Conservation (phyloP, 306 rosid genomes). For the Rosa persica region DNA sequence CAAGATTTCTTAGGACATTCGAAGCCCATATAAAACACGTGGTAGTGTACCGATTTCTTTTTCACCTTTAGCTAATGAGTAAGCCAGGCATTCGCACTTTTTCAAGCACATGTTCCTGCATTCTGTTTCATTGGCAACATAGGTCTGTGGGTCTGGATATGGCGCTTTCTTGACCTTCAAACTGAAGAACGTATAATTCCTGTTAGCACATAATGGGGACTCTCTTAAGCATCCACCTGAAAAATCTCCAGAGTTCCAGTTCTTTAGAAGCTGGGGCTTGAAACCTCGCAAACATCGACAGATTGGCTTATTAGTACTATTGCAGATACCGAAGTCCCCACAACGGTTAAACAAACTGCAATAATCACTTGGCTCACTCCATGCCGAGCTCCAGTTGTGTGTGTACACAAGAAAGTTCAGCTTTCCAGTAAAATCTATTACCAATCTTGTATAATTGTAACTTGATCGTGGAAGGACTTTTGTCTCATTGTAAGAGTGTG, state of each 20-base stretch:
- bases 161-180: too few species aligned
- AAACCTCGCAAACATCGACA: conserved; percentile 54
- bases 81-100: too few species aligned
- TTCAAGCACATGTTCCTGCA: too few species aligned
- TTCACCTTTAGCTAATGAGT: too few species aligned
- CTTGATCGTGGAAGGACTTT: not conserved
- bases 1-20: too few species aligned
- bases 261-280: not conserved
- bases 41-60: too few species aligned
- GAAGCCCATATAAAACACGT: too few species aligned
- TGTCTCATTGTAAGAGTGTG: too few species aligned
- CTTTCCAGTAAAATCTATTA: conserved; percentile 24
- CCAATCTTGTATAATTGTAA: conserved; percentile 8
- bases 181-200: too few species aligned
- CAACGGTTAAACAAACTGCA: conserved; percentile 32
- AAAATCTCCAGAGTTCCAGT: not conserved
- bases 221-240: conserved; percentile 28
- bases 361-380: conserved; percentile 11
- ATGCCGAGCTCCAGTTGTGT: not conserved
- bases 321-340: conserved; percentile 40
- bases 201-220: not conserved
- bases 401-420: not conserved
- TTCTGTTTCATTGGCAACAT: too few species aligned
- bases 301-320: not conserved
- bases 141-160: too few species aligned